Evolutionary conservation across 352 stramenopile genomes (phyloP).

Genomic region (Pythium guiyangense): DNA sequence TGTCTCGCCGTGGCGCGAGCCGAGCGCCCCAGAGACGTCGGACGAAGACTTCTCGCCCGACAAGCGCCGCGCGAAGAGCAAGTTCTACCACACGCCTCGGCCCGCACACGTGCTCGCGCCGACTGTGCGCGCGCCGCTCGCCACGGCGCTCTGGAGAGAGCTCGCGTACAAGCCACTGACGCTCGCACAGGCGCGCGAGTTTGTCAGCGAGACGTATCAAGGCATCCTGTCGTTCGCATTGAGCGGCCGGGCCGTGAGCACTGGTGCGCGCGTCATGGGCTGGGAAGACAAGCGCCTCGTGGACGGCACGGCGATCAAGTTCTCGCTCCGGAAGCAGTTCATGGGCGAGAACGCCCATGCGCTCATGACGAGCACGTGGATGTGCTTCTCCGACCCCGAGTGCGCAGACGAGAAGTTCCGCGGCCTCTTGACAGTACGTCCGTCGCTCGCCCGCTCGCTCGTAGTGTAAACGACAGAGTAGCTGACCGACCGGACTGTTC

Average conservation of each 20-base stretch:
- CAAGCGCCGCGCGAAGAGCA: slow-evolving; percentile 11
- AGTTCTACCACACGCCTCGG: slow-evolving; percentile 27
- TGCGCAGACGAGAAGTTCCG: slow-evolving; percentile 58
- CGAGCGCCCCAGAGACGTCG: slow-evolving; percentile 12
- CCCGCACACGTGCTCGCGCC: slow-evolving; percentile 23
- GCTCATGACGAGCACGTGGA: slow-evolving; percentile 59
- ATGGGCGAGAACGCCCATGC: slow-evolving; percentile 25
- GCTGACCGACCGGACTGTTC: no score
- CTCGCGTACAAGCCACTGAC: slow-evolving; percentile 15
- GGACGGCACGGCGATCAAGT: slow-evolving; percentile 49
- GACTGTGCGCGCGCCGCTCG: not conserved
- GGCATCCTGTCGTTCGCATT: slow-evolving; percentile 51
- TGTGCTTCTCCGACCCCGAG: slow-evolving; percentile 61
- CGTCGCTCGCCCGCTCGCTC: not conserved
- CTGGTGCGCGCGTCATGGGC: slow-evolving; percentile 46
- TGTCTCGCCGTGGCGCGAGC: slow-evolving; percentile 10
- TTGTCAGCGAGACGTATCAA: slow-evolving; percentile 41
- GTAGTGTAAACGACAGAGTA: slow-evolving; percentile 3
- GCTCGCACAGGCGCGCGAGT: slow-evolving; percentile 13
- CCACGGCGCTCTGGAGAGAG: slow-evolving; percentile 4
- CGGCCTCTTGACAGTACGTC: slow-evolving; percentile 45
- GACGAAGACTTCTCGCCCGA: slow-evolving; percentile 37
- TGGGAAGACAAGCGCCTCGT: slow-evolving; percentile 65
- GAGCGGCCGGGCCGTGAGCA: slow-evolving; percentile 39
- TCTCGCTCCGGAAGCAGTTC: slow-evolving; percentile 64